Conservation (phyloP, 768 basidiomycete species). For the Polyporus arcularius region DNA sequence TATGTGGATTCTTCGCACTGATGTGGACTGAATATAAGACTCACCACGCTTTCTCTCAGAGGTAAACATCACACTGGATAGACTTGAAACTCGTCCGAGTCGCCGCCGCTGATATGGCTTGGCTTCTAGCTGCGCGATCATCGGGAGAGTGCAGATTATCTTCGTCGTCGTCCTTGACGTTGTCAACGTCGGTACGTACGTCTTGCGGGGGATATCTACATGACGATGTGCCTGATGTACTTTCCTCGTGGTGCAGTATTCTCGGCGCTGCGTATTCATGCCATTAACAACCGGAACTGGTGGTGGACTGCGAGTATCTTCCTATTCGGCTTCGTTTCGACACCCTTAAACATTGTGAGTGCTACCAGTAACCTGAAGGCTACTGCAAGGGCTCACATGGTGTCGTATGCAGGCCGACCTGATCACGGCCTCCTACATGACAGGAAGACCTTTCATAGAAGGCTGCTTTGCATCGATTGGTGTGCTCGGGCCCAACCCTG, state of each 20-base stretch:
- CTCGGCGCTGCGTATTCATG: conserved; percentile 11
- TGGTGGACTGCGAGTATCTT: neutral
- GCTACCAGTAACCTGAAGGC: neutral
- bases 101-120: too few species aligned
- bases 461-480: too few species aligned
- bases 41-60: neutral
- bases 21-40: neutral
- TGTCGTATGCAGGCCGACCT: neutral
- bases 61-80: too few species aligned
- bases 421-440: neutral
- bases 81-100: too few species aligned
- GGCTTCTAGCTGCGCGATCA: too few species aligned
- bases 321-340: neutral
- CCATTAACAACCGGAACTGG: conserved; percentile 7
- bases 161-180: neutral
- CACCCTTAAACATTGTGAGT: conserved; percentile 2
- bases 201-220: neutral
- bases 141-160: too few species aligned
- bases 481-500: too few species aligned
- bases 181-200: neutral
- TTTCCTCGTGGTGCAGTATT: neutral
- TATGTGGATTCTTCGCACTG: neutral
- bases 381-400: neutral
- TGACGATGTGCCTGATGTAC: neutral
- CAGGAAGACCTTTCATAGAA: neutral